Evolutionary conservation across 306 rosid species (phyloP), one percentile per base, ranked within the genome.

Genomic region (Luffa acutangula): DNA sequence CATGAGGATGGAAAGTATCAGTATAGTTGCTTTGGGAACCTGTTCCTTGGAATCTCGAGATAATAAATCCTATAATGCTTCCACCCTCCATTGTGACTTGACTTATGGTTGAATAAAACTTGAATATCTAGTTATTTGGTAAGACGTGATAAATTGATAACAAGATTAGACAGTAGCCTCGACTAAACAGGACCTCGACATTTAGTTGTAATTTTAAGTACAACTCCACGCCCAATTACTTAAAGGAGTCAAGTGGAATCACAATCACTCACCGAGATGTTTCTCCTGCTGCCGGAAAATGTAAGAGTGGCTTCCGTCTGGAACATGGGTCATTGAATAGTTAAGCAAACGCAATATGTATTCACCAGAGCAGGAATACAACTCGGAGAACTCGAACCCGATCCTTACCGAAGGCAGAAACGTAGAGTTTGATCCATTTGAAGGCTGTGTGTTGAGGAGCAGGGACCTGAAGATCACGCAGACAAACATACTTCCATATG

Each of bases 271-370:
- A 94, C 97, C 97, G 18, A 94, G 91, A 84, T 94, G 98, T 70
- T 94, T 94, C 77, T 92, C 93, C 83, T 78, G 83, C 84, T 94
- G 97, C 78, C 91, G 95, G 84, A 88, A 91, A 92, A 81, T 82
- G 86, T 82, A 94, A 81, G 98, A 91, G 85, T 92, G 97, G 25
- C 98, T 91, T 58, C 97, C 97, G 84, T 91, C 98, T 92, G 91
- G 52, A 81, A 77, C 84, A 78, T 3, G 57, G 45, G 36, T 54
- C 74, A 78, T 71, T 69, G 39, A 83, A 63, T 43, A 39, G 66
- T 43, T 33, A 51, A 41, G 57, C 56, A 33, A 41, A 60, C 59
- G 64, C 45, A 64, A 4, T 45, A 77, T 9, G 39, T 62, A 76
- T 59, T 51, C 10, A 45, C 60, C 70, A 43, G 43, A 17, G 9